These are phyloP conservation scores for Starmerella kuoi DNA, from an alignment of 805 yeast genomes.

Conservation along the genomic window DNA sequence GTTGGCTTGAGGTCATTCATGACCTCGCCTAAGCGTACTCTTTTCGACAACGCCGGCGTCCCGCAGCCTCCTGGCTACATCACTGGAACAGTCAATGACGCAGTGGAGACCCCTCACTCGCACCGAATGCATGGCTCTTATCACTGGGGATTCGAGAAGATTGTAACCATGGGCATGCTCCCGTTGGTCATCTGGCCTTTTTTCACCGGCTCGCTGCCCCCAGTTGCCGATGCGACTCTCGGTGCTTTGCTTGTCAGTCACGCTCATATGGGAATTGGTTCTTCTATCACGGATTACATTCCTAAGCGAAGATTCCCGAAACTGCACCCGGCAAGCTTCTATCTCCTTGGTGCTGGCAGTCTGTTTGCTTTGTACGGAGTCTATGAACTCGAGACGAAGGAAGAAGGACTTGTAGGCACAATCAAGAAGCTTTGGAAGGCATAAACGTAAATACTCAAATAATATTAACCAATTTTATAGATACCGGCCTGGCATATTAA, in stretches of 20 bases:
- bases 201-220: conserved; percentile 56
- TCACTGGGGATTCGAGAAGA: conserved; percentile 88
- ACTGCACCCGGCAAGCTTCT: conserved; percentile 58
- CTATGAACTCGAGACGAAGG: conserved; percentile 61
- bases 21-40: conserved; percentile 17
- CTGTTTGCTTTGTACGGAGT: conserved; percentile 63
- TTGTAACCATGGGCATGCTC: conserved; percentile 53
- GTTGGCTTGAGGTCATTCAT: conserved; percentile 7
- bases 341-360: conserved; percentile 60
- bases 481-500: too few relatives aligned
- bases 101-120: conserved; percentile 54
- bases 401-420: conserved; percentile 64
- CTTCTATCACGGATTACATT: conserved; percentile 87
- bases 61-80: conserved; percentile 85
- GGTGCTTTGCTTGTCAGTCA: conserved; percentile 60
- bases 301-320: conserved; percentile 76
- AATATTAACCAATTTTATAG: neutral
- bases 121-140: conserved; percentile 64
- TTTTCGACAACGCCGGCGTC: conserved; percentile 30
- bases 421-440: conserved; percentile 52
- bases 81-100: conserved; percentile 88
- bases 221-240: conserved; percentile 60
- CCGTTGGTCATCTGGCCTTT: conserved; percentile 72
- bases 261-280: conserved; percentile 72
- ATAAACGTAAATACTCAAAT: too few relatives aligned